Evolutionary conservation across 371 early-diverging fungal species (phyloP), one percentile per base, ranked within the genome.

Genomic region (Chytridium lagenaria): DNA sequence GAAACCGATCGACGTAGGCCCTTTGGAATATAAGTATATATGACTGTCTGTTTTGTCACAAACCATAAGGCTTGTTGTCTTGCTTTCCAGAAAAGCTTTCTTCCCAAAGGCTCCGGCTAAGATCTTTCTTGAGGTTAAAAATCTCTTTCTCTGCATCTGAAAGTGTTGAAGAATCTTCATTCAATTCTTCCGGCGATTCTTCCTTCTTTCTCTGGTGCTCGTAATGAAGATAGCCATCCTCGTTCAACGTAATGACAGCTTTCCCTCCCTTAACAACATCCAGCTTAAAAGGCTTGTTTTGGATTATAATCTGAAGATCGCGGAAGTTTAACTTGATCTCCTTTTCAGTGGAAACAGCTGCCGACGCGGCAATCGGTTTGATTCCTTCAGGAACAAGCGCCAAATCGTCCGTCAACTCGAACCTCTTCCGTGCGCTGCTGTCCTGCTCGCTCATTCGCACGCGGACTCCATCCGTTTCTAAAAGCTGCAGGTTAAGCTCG

Each of bases 21-120:
- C 93, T 92, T 23, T 19, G 34, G 37, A 36, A n/a, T n/a, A 5
- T 12, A 31, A 37, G 30, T 36, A 36, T 12, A 23, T 19, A 5
- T 28, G 16, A 55, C 44, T 16, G 26, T 55, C 55, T 26, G 23
- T 26, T n/a, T 12, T 55, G n/a, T n/a, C 2, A 23, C 69, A 44
- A 82, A 90, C 92, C 98, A 77, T 91, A 84, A 0, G 97, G 97
- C 81, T 97, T 98, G 37, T 90, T 85, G 80, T 98, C 99, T 1
- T 88, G 89, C 85, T 91, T 91, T 0, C 91, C 86, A 68, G 90
- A 91, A 83, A 96, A 98, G 15, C 85, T 82, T 78, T 98, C 99
- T 70, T 93, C 92, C 94, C 96, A 95, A 64, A 88, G 68, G 69
- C 88, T 93, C 31, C 92, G 92, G 30, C 87, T 87, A 12, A 84